Base-by-base conservation (phyloP, 2,329 filamentous ascomycete genomes). In the Aspergillus sp. region DNA sequence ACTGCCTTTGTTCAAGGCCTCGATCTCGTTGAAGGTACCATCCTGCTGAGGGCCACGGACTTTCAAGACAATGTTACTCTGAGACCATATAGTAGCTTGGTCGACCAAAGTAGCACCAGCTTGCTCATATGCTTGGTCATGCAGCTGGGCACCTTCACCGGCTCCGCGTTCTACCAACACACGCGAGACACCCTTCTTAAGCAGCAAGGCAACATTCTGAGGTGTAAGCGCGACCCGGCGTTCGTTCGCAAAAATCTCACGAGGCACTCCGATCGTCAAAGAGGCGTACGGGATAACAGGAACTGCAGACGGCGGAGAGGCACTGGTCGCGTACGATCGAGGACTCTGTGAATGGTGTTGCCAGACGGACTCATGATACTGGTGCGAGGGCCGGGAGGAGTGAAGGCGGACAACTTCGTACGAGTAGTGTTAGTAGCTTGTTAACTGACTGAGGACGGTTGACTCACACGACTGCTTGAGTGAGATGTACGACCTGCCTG, bases 181-280 rank as follows among this genome's bases (percentile, higher is more conserved):
- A 61, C 86, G 85, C 34, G 81, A 82, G 72, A 91, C 95, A 34
- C 91, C 92, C 73, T 96, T 96, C 73, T 96, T 96, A 61, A 93
- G 84, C 1, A 96, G 78, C 1, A 96, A 78, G 2, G 87, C 83
- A 15, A 92, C 90, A 77, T 96, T 96, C 62, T 90, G 86, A 1
- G 92, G 92, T 0, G 90, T 93, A 56, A 96, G 82, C 30, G 92
- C 90, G 13, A 96, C 91, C 51, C 92, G 89, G 42, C 89, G 86
- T 77, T 96, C 92, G 57, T 87, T 85, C 1, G 86, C 84, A 67
- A 84, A 91, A n/a, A 85, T 88, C 74, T 96, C 92, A 57, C 83
- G 85, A 13, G 91, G 91, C 4, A 95, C 84, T 57, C 91, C 91
- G 48, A 96, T 86, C 4, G 86, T 89, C 56, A 96, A 82, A 45